Conservation (phyloP, 108 stramenopile species). For the Pseudonitzschia pungens region DNA sequence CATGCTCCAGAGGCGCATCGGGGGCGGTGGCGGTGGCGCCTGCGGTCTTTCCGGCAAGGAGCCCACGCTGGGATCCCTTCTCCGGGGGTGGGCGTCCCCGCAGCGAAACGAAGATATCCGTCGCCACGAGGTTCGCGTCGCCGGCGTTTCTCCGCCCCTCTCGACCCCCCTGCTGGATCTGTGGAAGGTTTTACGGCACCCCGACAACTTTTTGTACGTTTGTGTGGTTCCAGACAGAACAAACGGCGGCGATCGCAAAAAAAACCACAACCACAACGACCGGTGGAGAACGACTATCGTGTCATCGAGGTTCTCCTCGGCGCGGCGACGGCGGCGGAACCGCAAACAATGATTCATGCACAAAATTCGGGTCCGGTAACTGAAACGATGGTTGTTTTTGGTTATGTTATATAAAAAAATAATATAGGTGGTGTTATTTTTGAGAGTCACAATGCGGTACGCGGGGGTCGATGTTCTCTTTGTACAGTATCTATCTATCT, state of each 20-base stretch:
- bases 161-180: conserved; percentile 49
- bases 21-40: not conserved
- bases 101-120: not conserved
- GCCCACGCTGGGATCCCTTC: conserved; percentile 54
- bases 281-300: no score
- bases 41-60: no score
- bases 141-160: conserved; percentile 63
- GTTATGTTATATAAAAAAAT: no score
- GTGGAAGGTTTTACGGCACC: conserved; percentile 68
- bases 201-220: conserved; percentile 81
- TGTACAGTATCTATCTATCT: no score
- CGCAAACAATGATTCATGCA: no score
- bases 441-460: no score
- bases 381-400: no score
- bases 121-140: conserved; percentile 20
- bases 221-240: not conserved
- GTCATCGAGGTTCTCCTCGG: no score
- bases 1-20: conserved; percentile 51
- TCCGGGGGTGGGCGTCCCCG: conserved; percentile 45
- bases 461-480: no score
- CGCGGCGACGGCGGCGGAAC: no score
- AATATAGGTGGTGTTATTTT: no score
- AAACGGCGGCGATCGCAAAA: not conserved
- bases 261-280: not conserved
- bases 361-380: no score